Evolutionary conservation across 148 eudicot genomes (phyloP), one percentile per base, ranked within the genome.

Genomic region (Camellia lanceoleosa): DNA sequence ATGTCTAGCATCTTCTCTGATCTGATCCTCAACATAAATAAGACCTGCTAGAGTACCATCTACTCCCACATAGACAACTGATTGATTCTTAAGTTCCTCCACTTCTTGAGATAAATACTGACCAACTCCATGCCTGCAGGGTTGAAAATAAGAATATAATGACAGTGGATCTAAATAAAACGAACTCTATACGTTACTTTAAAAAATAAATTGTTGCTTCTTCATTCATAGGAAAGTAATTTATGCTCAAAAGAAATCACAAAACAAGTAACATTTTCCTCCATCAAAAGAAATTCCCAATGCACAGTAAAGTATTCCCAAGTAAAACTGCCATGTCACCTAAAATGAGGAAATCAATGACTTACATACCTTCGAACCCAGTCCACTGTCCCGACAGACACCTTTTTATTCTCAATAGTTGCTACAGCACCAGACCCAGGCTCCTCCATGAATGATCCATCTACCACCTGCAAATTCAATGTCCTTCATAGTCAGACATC

Each of bases 381-480:
- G 30, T 97, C 99, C 78, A 97, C 61, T 49, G 98, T 91, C 74
- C 99, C 99, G 71, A 97, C 95, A 75, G 97, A 85, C 42, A 94
- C 91, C 80, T 80, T 89, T 82, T 83, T 92, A 67, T 87, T 87
- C 60, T 78, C 93, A 79, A 92, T 72, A 74, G 87, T 88, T 65
- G 93, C 99, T 55, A 91, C 91, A 59, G 98, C 98, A 82, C 99
- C 99, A 69, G 91, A 97, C 69, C 99, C 99, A 47, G 99, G 99
- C 89, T 97, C 99, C 91, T 97, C 99, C 59, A 74, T 82, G 82
- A 92, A 97, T 56, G 94, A 89, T 76, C 98, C 98, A 80, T 97
- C 99, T 58, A 71, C 84, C 54, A 84, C 93, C 92, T 89, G 80
- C 75, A 85, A 64, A 44, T 71, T 54, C 7, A 7, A 41, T 77